A percentile compares a stretch with the other conserved stretches of the same genome.
phyloP scores from a whole-genome alignment of 106 monocot species.

The Acanthochlamys bracteata region DNA sequence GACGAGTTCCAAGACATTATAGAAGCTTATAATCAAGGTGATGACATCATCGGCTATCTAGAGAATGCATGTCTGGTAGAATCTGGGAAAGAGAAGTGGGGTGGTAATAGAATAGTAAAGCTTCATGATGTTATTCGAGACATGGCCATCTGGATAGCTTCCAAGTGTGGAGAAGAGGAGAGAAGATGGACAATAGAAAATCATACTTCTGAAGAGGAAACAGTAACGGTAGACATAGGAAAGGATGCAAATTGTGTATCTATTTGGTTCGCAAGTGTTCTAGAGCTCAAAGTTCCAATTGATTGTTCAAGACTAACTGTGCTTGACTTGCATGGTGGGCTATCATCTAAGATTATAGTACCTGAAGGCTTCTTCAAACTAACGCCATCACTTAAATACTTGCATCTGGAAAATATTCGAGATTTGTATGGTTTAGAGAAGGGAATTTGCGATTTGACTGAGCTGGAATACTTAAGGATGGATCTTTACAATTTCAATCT shows the following conservation, averaged over 20 bases:
- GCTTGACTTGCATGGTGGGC: neutral
- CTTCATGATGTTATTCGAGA: constrained; percentile 16
- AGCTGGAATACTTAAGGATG: neutral
- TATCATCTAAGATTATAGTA: too few species aligned
- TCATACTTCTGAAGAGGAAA: too few species aligned
- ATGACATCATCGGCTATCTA: neutral
- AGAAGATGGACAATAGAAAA: neutral
- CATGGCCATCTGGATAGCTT: neutral
- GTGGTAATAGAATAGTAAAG: neutral
- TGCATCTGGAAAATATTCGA: neutral
- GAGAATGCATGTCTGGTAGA: constrained; percentile 10
- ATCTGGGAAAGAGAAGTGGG: neutral
- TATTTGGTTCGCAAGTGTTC: neutral
- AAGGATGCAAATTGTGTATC: neutral
- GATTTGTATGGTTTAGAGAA: neutral
- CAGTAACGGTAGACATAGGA: neutral
- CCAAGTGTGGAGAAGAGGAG: neutral
- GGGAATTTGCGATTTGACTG: neutral
- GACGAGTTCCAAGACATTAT: neutral
- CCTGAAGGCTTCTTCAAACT: neutral
- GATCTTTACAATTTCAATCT: neutral
- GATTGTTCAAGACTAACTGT: neutral
- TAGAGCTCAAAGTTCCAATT: neutral
- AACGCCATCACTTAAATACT: neutral
- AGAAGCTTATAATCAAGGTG: neutral